Evolutionary conservation across 2,329 filamentous ascomycete species (phyloP), one percentile per base, ranked within the genome.

Genomic region (Aureobasidium zeae): DNA sequence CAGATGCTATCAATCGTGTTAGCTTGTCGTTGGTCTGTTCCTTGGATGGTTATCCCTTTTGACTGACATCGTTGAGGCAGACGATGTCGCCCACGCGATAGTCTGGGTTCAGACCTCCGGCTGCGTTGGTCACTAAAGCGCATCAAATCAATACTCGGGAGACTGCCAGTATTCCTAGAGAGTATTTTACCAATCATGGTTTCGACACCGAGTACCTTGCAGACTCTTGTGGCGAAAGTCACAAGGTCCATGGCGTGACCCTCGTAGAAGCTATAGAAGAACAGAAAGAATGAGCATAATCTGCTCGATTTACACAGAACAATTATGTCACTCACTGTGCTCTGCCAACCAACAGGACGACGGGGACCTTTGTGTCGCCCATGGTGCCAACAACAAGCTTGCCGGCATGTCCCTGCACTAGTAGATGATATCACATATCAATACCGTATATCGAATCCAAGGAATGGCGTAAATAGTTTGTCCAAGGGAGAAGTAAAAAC

Each of bases 71-170:
- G 54, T 81, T 79, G 44, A 83, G 55, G 35, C 79, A 61, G 31
- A 81, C 73, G 46, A 83, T 74, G 57, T 82, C 79, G 35, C 79
- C 79, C 21, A 81, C 76, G 17, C 61, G 63, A 60, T 80, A 82
- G 26, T 70, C 67, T n/a, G 72, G 67, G 58, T 82, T 81, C 25
- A 82, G 60, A 10, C 76, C 77, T 46, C 79, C 79, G 29, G 77
- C 76, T 31, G 79, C 78, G 57, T 82, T 83, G 31, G 78, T 83
- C 51, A 81, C 74, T 75, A 19, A 6, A 22, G n/a, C n/a, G n/a
- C n/a, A 13, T 13, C 5, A 3, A 11, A 20, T 44, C 29, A 48
- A 31, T 31, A 12, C 16, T 21, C 5, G 22, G n/a, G n/a, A n/a
- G n/a, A n/a, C n/a, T n/a, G n/a, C n/a, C n/a, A n/a, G n/a, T n/a